Evolutionary conservation across 169 alveolate genomes (phyloP).

Genomic region (Eimeria necatrix): DNA sequence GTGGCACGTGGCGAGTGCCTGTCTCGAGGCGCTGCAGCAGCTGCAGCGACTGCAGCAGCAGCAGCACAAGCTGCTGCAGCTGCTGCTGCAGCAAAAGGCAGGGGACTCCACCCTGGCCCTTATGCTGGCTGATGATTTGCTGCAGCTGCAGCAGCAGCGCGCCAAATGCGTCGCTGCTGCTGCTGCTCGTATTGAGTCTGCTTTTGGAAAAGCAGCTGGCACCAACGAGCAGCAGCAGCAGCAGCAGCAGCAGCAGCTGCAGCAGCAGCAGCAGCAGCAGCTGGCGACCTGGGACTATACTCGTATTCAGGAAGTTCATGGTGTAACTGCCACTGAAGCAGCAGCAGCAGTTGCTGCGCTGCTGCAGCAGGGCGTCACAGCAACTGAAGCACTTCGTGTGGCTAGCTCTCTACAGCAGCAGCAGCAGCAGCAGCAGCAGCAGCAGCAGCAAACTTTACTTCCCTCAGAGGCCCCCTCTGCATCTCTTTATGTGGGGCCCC

Average conservation of each 20-base stretch:
- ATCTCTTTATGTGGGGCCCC: neutral
- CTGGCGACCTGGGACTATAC: neutral
- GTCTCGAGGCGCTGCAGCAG: conserved; percentile 31
- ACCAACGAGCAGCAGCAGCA: conserved; percentile 2
- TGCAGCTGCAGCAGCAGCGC: conserved; percentile 51
- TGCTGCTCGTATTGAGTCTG: neutral
- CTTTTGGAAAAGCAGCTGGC: neutral
- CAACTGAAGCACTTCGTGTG: neutral
- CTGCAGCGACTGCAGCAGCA: conserved; percentile 36
- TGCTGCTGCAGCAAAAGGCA: conserved; percentile 32
- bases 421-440: conserved; percentile 38
- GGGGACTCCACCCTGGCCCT: neutral
- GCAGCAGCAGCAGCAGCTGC: conserved; percentile 24
- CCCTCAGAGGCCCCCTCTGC: neutral
- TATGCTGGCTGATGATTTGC: conserved; percentile 30
- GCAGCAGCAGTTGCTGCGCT: conserved; percentile 42
- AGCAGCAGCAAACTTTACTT: neutral
- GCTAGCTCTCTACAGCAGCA: neutral
- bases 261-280: conserved; percentile 19
- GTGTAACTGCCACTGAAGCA: conserved; percentile 8
- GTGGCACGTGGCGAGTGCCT: conserved; percentile 34
- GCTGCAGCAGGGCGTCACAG: conserved; percentile 40
- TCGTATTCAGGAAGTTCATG: neutral
- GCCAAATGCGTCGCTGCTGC: neutral
- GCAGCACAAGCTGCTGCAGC: conserved; percentile 35